Conservation (phyloP, 2,329 filamentous ascomycete genomes). For the Colletotrichum destructivum region DNA sequence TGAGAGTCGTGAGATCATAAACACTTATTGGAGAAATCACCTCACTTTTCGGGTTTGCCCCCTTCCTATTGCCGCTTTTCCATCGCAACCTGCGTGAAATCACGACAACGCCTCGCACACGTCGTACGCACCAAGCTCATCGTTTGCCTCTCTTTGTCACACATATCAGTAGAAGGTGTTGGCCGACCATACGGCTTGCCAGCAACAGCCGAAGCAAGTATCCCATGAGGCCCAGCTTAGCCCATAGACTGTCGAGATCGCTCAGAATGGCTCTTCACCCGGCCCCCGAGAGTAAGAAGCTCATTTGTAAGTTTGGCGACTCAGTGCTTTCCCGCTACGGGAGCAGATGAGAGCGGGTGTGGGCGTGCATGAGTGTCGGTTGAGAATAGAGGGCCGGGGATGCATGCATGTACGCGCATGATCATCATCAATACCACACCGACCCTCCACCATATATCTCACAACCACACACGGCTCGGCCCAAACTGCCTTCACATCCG, state of each 20-base stretch:
- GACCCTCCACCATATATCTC: neutral
- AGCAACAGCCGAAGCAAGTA: neutral
- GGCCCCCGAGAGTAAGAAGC: slow-evolving; percentile 58
- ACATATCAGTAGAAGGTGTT: too few species aligned
- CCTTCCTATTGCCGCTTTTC: neutral
- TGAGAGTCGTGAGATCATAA: slow-evolving; percentile 33
- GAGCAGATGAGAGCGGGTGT: neutral
- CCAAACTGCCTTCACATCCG: neutral
- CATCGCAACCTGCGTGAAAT: too few species aligned
- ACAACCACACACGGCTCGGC: slow-evolving; percentile 8
- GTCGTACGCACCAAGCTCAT: neutral
- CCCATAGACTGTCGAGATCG: slow-evolving; percentile 32
- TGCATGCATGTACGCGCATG: too few species aligned
- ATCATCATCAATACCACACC: neutral
- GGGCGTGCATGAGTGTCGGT: neutral
- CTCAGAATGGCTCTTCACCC: slow-evolving; percentile 63
- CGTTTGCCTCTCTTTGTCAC: too few species aligned
- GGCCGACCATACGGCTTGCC: too few species aligned
- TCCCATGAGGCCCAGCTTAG: slow-evolving; percentile 34
- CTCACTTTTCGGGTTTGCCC: neutral
- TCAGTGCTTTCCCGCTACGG: neutral
- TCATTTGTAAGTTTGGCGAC: slow-evolving; percentile 62
- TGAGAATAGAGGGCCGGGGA: neutral
- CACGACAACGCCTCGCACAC: neutral
- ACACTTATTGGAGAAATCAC: slow-evolving; percentile 8